Conservation (phyloP, 257 asterid species). For the Hygrophila difformis region DNA sequence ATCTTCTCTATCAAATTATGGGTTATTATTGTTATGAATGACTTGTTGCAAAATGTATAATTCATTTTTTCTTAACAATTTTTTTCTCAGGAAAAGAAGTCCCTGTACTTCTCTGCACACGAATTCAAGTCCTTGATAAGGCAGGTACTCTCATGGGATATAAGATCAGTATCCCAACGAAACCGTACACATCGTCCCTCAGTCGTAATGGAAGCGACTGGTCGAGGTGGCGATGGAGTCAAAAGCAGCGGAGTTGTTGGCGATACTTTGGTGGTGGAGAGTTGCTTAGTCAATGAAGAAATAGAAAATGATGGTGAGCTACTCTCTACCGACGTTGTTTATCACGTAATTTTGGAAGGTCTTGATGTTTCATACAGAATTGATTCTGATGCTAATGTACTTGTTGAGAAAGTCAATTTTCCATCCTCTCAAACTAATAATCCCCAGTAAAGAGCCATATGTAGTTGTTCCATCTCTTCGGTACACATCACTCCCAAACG, state of each 20-base stretch:
- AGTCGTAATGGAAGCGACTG: slow-evolving; percentile 11
- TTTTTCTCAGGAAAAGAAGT: slow-evolving; percentile 43
- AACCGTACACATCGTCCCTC: slow-evolving; percentile 33
- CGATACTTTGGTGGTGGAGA: slow-evolving; percentile 12
- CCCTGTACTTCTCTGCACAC: slow-evolving; percentile 53
- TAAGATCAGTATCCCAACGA: slow-evolving; percentile 80
- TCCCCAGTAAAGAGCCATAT: slow-evolving; percentile 3
- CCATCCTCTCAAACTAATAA: slow-evolving; percentile 11
- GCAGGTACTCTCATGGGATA: slow-evolving; percentile 88
- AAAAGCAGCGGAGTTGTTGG: neutral
- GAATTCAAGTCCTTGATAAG: slow-evolving; percentile 57
- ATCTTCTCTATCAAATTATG: too few relatives aligned
- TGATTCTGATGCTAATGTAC: slow-evolving; percentile 42
- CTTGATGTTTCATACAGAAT: slow-evolving; percentile 65
- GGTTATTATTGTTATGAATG: too few relatives aligned
- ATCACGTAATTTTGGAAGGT: slow-evolving; percentile 71
- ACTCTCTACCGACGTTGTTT: slow-evolving; percentile 22
- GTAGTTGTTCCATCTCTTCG: slow-evolving; percentile 1
- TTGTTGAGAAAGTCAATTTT: slow-evolving; percentile 46
- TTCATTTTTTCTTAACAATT: too few relatives aligned
- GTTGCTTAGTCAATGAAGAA: slow-evolving; percentile 20
- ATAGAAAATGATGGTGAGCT: slow-evolving; percentile 24
- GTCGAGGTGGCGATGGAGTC: neutral
- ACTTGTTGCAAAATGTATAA: too few relatives aligned
- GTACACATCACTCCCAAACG: too few relatives aligned